phyloP scores from a whole-genome alignment of 371 early-diverging fungal genomes.

The Haplosporangium sp. region DNA sequence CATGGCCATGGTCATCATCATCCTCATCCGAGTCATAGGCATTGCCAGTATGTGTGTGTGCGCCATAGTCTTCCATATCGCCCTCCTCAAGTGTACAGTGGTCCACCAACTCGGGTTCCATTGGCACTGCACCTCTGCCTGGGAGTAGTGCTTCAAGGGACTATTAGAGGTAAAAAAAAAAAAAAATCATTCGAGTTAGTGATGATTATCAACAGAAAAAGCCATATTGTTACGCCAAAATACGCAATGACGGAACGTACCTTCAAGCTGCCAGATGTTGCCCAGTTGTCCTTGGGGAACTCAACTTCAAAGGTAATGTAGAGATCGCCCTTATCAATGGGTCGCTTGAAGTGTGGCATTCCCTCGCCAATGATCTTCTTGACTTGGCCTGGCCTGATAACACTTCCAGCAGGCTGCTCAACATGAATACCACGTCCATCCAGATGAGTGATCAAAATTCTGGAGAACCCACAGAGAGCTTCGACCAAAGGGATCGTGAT shows the following conservation, averaged over 20 bases:
- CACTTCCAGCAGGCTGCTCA: slow-evolving; percentile 87
- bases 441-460: slow-evolving; percentile 84
- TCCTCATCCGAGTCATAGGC: slow-evolving; percentile 69
- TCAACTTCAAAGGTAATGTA: slow-evolving; percentile 92
- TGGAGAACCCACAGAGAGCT: slow-evolving; percentile 93
- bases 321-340: slow-evolving; percentile 91
- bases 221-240: neutral
- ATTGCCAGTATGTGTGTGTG: slow-evolving; percentile 62
- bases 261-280: slow-evolving; percentile 53
- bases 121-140: slow-evolving; percentile 59
- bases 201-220: neutral
- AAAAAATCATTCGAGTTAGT: neutral
- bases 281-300: slow-evolving; percentile 91
- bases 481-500: slow-evolving; percentile 89
- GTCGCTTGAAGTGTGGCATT: slow-evolving; percentile 93
- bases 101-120: slow-evolving; percentile 64
- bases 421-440: slow-evolving; percentile 94
- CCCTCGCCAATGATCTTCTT: slow-evolving; percentile 92
- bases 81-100: slow-evolving; percentile 76
- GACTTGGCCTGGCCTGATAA: slow-evolving; percentile 85
- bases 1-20: slow-evolving; percentile 70
- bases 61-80: slow-evolving; percentile 79
- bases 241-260: neutral
- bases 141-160: slow-evolving; percentile 76
- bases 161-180: neutral